A percentile compares a stretch with the other conserved stretches of the same genome.
These are phyloP conservation scores for Claviceps lovelessii DNA, from an alignment of 2,329 filamentous ascomycete species.

Conservation along the genomic window DNA sequence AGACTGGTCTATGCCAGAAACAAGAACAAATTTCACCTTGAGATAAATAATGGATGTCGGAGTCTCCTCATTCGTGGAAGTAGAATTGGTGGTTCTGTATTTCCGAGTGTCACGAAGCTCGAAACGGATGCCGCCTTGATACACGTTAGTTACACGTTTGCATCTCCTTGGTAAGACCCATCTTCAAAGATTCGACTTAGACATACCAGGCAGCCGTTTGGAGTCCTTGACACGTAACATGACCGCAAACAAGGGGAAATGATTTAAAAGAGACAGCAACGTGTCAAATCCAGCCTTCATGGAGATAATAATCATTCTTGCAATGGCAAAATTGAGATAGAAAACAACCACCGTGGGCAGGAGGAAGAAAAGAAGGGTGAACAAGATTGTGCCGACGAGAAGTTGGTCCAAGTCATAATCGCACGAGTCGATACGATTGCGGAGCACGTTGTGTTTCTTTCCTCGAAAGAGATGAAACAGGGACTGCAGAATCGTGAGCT, in stretches of 20 bases:
- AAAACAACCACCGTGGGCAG: constrained; percentile 92
- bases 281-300: constrained; percentile 88
- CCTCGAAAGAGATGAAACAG: constrained; percentile 98
- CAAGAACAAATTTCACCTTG: constrained; percentile 41
- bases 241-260: constrained; percentile 91
- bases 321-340: constrained; percentile 88
- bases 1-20: not conserved
- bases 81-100: constrained; percentile 25
- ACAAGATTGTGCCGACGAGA: constrained; percentile 88
- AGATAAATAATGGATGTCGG: constrained; percentile 74
- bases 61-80: constrained; percentile 30
- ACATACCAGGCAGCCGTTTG: constrained; percentile 63
- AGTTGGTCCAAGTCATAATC: constrained; percentile 97
- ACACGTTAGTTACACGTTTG: constrained; percentile 4
- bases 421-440: constrained; percentile 95
- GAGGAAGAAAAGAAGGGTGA: constrained; percentile 88
- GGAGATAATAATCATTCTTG: constrained; percentile 86
- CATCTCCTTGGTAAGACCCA: not conserved
- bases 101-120: constrained; percentile 65
- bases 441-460: constrained; percentile 92
- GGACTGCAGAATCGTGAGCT: constrained; percentile 88
- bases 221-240: constrained; percentile 96
- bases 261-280: constrained; percentile 82
- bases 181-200: not conserved
- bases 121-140: constrained; percentile 58